Evolutionary conservation across 495 filamentous ascomycete species (phyloP).

Genomic region (Penicillium subrubescens): DNA sequence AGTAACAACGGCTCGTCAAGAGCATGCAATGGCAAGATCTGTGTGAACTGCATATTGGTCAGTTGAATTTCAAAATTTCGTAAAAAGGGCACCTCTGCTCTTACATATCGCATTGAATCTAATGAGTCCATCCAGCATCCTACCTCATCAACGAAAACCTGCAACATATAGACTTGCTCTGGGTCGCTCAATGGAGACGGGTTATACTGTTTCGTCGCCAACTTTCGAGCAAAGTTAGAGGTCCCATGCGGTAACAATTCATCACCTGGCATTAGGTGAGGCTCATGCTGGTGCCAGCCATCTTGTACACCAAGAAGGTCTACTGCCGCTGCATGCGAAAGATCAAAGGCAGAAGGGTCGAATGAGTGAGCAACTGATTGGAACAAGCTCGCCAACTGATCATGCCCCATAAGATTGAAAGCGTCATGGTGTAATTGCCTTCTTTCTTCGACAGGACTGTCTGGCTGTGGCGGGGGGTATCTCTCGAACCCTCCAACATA

Average conservation of each 20-base stretch:
- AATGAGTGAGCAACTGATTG: conserved; percentile 33
- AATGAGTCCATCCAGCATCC: conserved; percentile 94
- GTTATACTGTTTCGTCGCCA: conserved; percentile 33
- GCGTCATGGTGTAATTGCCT: conserved; percentile 43
- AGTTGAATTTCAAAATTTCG: conserved; percentile 2
- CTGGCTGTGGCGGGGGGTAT: conserved; percentile 62
- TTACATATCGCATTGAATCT: conserved; percentile 80
- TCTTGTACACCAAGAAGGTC: conserved; percentile 25
- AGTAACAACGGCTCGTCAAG: conserved; percentile 86
- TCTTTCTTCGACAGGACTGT: conserved; percentile 37
- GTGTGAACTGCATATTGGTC: conserved; percentile 62
- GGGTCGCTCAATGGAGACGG: conserved; percentile 64
- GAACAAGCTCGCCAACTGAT: conserved; percentile 28
- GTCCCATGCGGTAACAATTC: conserved; percentile 32
- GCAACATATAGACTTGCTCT: conserved; percentile 83
- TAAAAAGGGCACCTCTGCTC: conserved; percentile 17
- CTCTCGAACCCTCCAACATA: conserved; percentile 79
- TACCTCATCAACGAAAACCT: conserved; percentile 88
- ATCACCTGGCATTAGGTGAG: conserved; percentile 29
- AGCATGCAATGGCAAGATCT: conserved; percentile 77
- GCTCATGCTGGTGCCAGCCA: conserved; percentile 24
- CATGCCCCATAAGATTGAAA: conserved; percentile 31
- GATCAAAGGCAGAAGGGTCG: conserved; percentile 23
- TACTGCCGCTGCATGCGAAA: conserved; percentile 15
- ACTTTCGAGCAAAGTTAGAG: conserved; percentile 31